Evolutionary conservation across 2,329 filamentous ascomycete genomes (phyloP).

Genomic region (Penicillium sp.): DNA sequence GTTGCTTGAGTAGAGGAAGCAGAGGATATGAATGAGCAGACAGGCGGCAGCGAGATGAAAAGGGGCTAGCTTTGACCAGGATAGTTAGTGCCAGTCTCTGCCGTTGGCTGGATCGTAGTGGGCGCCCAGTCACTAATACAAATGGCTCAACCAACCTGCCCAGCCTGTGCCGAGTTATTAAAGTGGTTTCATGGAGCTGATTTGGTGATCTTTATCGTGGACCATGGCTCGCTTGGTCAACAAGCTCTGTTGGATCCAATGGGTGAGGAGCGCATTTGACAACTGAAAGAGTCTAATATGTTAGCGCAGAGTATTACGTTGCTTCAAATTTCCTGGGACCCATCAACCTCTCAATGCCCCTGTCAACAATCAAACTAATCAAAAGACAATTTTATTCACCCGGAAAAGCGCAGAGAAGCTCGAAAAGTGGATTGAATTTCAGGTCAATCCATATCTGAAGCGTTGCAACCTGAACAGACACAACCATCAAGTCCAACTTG

Average conservation of each 20-base stretch:
- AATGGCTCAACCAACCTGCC: neutral
- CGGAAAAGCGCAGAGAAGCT: neutral
- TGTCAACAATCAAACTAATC: neutral
- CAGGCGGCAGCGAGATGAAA: neutral
- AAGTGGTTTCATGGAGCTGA: neutral
- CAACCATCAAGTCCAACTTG: neutral
- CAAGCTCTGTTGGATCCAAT: neutral
- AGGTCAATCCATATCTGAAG: no score
- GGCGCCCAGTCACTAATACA: neutral
- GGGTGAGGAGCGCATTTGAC: neutral
- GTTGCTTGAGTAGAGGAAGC: neutral
- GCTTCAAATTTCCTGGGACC: constrained; percentile 11
- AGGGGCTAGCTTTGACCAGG: neutral
- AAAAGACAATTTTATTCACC: neutral
- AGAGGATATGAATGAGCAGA: constrained; percentile 7
- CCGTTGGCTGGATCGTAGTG: neutral
- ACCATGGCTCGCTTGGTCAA: neutral
- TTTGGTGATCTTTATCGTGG: neutral
- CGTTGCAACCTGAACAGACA: neutral
- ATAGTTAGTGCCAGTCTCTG: neutral
- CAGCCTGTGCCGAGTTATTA: neutral
- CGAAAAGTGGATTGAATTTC: neutral
- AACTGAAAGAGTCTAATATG: neutral
- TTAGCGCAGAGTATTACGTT: constrained; percentile 13
- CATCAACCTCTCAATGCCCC: neutral